A percentile compares a stretch with the other conserved stretches of the same genome.
These are phyloP conservation scores for Colletotrichum sp. DNA, from an alignment of 2,329 filamentous ascomycete species.

Conservation along the genomic window DNA sequence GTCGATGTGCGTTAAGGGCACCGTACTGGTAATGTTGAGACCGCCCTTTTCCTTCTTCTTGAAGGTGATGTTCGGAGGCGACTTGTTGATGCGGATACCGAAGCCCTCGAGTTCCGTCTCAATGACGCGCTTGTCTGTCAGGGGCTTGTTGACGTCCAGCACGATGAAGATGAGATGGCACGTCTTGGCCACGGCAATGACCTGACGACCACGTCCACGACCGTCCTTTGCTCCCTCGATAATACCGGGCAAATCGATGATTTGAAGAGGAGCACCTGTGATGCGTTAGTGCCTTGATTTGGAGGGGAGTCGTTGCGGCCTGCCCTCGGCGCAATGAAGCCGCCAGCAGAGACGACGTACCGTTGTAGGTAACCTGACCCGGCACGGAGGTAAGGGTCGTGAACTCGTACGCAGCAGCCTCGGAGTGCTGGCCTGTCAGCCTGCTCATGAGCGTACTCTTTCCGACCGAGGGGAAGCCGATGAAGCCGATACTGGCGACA, in stretches of 20 bases:
- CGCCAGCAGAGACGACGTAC: constrained; percentile 35
- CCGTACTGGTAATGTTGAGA: constrained; percentile 93
- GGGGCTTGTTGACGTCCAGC: constrained; percentile 95
- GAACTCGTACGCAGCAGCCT: constrained; percentile 97
- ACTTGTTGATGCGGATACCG: constrained; percentile 96
- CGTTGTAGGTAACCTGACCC: constrained; percentile 95
- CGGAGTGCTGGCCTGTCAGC: constrained; percentile 94
- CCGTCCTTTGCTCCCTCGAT: constrained; percentile 99
- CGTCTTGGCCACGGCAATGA: constrained; percentile 98
- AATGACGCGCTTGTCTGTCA: constrained; percentile 96
- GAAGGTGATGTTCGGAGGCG: constrained; percentile 97
- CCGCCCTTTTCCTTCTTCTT: constrained; percentile 99
- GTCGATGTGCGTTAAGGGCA: constrained; percentile 90
- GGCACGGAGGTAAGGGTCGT: constrained; percentile 97
- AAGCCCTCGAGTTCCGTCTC: constrained; percentile 96
- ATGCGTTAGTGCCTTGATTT: not conserved
- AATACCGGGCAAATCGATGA: constrained; percentile 97
- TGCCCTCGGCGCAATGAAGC: not conserved
- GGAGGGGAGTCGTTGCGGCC: not conserved
- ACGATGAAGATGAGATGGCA: constrained; percentile 99
- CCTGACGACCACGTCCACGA: constrained; percentile 95
- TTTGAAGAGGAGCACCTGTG: constrained; percentile 87
- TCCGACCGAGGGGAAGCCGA: constrained; percentile 96
- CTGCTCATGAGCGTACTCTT: constrained; percentile 98
- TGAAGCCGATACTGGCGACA: constrained; percentile 96